Evolutionary conservation across 2,329 filamentous ascomycete species (phyloP).

Genomic region (Zasmidium cellare): DNA sequence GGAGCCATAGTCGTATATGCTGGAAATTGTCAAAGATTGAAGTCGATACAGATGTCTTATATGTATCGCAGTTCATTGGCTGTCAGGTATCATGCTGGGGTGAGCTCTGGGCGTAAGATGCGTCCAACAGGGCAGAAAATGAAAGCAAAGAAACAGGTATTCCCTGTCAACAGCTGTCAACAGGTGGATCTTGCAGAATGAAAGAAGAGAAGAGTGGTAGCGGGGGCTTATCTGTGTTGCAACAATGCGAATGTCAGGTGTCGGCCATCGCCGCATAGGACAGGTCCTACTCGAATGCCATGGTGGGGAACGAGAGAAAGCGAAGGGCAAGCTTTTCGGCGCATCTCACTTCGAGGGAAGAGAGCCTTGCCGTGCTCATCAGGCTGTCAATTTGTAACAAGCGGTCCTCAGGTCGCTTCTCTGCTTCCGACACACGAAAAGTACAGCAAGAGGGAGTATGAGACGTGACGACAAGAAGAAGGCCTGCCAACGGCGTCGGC

Average conservation of each 20-base stretch:
- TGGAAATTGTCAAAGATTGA: neutral
- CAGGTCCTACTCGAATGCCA: neutral
- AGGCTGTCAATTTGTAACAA: too few relatives aligned
- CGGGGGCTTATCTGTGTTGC: neutral
- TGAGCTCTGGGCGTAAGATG: neutral
- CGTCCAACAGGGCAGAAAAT: neutral
- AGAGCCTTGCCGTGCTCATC: too few relatives aligned
- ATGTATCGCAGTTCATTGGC: neutral
- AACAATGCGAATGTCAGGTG: neutral
- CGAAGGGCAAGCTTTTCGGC: too few relatives aligned
- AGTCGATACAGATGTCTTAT: neutral
- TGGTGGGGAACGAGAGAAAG: too few relatives aligned
- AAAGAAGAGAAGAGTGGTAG: neutral
- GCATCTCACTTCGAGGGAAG: too few relatives aligned
- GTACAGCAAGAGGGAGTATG: neutral
- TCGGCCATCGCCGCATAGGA: neutral
- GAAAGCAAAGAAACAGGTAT: neutral
- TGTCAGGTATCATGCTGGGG: neutral
- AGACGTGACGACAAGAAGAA: neutral
- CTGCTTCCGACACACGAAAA: too few relatives aligned
- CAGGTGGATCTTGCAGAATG: neutral
- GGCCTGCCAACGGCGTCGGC: neutral
- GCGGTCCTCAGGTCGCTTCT: too few relatives aligned
- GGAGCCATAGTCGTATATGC: conserved; percentile 54
- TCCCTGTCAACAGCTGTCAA: neutral